Evolutionary conservation across 2,329 filamentous ascomycete species (phyloP), one percentile per base, ranked within the genome.

Genomic region (Colletotrichum sp.): DNA sequence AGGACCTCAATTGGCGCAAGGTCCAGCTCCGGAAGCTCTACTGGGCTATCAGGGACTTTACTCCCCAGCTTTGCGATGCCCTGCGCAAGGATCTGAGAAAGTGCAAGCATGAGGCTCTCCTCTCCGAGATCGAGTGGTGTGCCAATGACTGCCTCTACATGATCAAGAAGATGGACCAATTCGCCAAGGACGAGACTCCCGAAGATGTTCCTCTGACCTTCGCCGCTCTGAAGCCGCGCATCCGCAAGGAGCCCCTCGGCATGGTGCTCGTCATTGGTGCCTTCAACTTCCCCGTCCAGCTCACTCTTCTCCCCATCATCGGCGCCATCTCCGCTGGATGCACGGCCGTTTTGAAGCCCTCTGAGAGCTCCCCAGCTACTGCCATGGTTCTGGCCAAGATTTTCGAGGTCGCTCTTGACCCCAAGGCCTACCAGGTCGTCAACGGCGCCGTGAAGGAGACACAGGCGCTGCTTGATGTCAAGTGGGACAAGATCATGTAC

Each of bases 401-500:
- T 79, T 85, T 98, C 65, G 91, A 94, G 81, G 89, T 92, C 55
- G 90, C 91, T 52, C 92, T 99, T 69, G 97, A 99, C 83, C 91
- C 92, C 3, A 91, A 92, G 18, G 93, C 93, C 79, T 98, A 95
- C 85, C 87, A 89, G 43, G 91, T 95, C 74, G 89, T 98, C 79
- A 97, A 98, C 83, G 97, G 97, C 76, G 93, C 88, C 32, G 86
- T 98, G 24, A 89, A 93, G 6, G 95, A 98, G 88, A 96, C 94
- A 6, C 95, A 94, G 61, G 93, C 92, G 14, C 87, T 99, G 60
- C 90, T 99, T 39, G 92, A 96, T 74, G 92, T 96, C 87, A 96
- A 96, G 84, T 99, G 96, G 94, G 96, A 98, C 87, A 99, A 98
- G 90, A 98, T 99, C 81, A 96, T 97, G 88, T 99, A 98, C 87